phyloP scores from a whole-genome alignment of 176 grass and related monocot genomes.

The Rhynchospora breviuscula region DNA sequence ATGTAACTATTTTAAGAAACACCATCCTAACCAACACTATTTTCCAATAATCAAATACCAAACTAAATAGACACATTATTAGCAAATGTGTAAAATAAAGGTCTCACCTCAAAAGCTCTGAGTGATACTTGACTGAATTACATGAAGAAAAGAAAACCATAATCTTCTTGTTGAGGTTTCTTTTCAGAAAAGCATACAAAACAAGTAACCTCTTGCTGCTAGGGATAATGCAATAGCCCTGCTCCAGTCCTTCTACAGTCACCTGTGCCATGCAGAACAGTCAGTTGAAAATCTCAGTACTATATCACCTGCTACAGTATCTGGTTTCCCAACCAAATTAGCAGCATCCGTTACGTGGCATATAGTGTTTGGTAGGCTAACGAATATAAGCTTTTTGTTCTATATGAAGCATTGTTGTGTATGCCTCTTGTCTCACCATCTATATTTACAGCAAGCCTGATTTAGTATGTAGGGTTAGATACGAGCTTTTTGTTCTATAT shows the following conservation, averaged over 20 bases:
- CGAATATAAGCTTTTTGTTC: not conserved
- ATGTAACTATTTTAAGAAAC: not conserved
- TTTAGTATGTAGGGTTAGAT: no score
- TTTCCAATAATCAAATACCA: not conserved
- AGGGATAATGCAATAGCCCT: conserved; percentile 86
- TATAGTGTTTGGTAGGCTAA: not conserved
- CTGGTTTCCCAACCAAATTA: conserved; percentile 21
- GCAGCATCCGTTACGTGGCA: not conserved
- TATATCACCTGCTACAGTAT: not conserved
- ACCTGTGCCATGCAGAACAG: conserved; percentile 24
- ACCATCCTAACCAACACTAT: not conserved
- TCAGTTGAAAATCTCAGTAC: not conserved
- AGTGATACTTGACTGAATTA: conserved; percentile 88
- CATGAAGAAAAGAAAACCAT: conserved; percentile 99
- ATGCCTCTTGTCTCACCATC: no score
- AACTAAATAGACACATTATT: conserved; percentile 19
- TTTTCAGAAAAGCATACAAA: conserved; percentile 92
- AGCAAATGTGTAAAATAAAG: not conserved
- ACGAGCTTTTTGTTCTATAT: no score
- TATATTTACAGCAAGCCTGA: no score
- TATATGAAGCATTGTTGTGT: not conserved
- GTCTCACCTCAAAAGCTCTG: conserved; percentile 53
- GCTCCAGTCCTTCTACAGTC: conserved; percentile 90
- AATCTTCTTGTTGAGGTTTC: conserved; percentile 73
- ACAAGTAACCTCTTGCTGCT: conserved; percentile 75